Conservation (phyloP, 345 rosid species). For the Gossypium ekmanianum region DNA sequence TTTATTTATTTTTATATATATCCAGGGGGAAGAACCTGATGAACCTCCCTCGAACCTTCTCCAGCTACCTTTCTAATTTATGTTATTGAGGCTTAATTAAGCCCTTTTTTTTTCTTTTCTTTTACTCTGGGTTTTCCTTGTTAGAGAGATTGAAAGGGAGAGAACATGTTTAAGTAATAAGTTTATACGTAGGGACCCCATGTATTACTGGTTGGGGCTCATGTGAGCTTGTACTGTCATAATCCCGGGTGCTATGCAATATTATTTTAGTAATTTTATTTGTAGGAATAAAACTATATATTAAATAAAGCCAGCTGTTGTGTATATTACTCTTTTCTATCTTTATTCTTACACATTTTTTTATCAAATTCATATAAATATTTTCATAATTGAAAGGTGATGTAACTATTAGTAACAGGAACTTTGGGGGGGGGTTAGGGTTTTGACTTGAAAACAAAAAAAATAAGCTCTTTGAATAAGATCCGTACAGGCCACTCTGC, state of each 20-base stretch:
- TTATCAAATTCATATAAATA: no score
- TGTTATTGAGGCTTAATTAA: no score
- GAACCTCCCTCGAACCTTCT: conserved; percentile 33
- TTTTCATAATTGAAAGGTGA: no score
- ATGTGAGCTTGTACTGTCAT: conserved; percentile 53
- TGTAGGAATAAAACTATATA: conserved; percentile 5
- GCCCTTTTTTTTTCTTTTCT: background rate
- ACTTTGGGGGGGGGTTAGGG: conserved; percentile 8
- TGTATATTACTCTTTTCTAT: no score
- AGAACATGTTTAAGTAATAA: background rate
- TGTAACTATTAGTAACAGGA: background rate
- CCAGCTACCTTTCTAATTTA: conserved; percentile 3
- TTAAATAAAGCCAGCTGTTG: no score
- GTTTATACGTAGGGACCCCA: conserved; percentile 22
- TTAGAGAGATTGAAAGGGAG: background rate
- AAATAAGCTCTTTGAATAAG: background rate
- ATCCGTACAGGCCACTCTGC: background rate
- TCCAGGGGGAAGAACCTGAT: background rate
- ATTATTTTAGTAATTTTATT: conserved; percentile 5
- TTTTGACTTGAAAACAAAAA: background rate
- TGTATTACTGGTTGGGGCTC: conserved; percentile 53
- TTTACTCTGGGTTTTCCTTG: background rate
- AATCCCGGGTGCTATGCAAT: conserved; percentile 28
- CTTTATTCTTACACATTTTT: no score
- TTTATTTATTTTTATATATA: background rate